These are phyloP conservation scores for Botryotinia calthae DNA, from an alignment of 2,329 filamentous ascomycete species.

Conservation along the genomic window DNA sequence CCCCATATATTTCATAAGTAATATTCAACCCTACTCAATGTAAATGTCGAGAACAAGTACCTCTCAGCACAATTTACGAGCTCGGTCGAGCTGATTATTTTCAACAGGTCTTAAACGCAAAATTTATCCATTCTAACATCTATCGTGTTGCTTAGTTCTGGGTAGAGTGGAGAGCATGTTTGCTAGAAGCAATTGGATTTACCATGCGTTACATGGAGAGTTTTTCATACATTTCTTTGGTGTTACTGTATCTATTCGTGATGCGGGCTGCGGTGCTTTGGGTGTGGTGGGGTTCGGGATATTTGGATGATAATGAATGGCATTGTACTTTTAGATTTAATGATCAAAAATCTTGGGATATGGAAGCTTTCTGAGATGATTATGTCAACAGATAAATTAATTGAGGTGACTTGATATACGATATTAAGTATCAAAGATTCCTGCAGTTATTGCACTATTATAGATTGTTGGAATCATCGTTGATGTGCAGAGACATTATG, in stretches of 20 bases:
- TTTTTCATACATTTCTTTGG: background rate
- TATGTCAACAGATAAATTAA: background rate
- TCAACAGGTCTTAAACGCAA: slow-evolving; percentile 14
- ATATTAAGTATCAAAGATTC: background rate
- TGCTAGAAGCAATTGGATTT: background rate
- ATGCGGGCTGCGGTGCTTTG: background rate
- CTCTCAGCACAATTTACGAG: slow-evolving; percentile 5
- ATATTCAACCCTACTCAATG: background rate
- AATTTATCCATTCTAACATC: slow-evolving; percentile 5
- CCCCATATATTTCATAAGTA: background rate
- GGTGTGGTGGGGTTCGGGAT: slow-evolving; percentile 8
- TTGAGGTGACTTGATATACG: accelerated
- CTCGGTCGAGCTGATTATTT: slow-evolving; percentile 19
- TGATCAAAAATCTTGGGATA: background rate
- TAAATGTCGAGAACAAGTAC: slow-evolving; percentile 15
- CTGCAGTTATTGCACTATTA: background rate
- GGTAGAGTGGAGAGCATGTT: slow-evolving; percentile 1
- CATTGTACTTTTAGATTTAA: slow-evolving; percentile 15
- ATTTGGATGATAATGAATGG: slow-evolving; percentile 14
- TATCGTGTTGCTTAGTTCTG: slow-evolving; percentile 16
- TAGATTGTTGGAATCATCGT: background rate
- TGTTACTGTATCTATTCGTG: slow-evolving; percentile 7
- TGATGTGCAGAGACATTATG: background rate
- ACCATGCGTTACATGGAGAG: background rate
- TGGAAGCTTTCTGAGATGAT: background rate